Evolutionary conservation across 2,329 filamentous ascomycete genomes (phyloP).

Genomic region (Ophiostoma australiae): DNA sequence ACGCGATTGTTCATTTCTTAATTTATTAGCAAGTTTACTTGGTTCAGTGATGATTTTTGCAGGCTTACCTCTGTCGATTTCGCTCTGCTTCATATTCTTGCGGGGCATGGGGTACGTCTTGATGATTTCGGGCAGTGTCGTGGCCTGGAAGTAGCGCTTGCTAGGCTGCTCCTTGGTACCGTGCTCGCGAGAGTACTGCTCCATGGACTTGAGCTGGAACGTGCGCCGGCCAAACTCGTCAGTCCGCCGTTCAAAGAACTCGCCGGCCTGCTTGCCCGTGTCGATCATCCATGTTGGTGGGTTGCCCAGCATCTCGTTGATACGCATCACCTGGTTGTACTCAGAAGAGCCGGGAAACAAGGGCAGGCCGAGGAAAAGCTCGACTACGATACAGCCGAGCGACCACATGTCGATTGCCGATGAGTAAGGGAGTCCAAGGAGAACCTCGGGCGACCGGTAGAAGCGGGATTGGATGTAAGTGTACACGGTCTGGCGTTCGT

Average conservation of each 20-base stretch:
- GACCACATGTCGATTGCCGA: conserved; percentile 99
- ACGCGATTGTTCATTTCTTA: conserved; percentile 97
- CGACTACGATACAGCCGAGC: conserved; percentile 93
- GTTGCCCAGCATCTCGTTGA: conserved; percentile 95
- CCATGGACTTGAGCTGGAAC: conserved; percentile 93
- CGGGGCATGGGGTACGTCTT: conserved; percentile 96
- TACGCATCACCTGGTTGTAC: conserved; percentile 96
- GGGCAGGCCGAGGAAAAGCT: conserved; percentile 89
- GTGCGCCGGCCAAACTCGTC: conserved; percentile 91
- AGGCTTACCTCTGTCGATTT: conserved; percentile 83
- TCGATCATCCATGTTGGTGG: conserved; percentile 99
- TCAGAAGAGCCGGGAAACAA: conserved; percentile 96
- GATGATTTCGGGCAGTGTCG: conserved; percentile 91
- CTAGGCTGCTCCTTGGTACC: conserved; percentile 96
- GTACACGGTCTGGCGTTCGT: conserved; percentile 97
- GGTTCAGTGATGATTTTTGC: not conserved
- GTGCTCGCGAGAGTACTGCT: conserved; percentile 93
- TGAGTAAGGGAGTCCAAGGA: conserved; percentile 93
- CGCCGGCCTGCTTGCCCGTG: conserved; percentile 94
- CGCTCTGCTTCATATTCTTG: conserved; percentile 98
- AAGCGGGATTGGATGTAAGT: conserved; percentile 99
- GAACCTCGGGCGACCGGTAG: conserved; percentile 92
- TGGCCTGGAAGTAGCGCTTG: conserved; percentile 98
- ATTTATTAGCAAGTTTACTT: not conserved
- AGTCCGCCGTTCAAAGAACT: conserved; percentile 89